phyloP scores from a whole-genome alignment of 2,329 filamentous ascomycete genomes.

The Rhynchosporium graminicola region DNA sequence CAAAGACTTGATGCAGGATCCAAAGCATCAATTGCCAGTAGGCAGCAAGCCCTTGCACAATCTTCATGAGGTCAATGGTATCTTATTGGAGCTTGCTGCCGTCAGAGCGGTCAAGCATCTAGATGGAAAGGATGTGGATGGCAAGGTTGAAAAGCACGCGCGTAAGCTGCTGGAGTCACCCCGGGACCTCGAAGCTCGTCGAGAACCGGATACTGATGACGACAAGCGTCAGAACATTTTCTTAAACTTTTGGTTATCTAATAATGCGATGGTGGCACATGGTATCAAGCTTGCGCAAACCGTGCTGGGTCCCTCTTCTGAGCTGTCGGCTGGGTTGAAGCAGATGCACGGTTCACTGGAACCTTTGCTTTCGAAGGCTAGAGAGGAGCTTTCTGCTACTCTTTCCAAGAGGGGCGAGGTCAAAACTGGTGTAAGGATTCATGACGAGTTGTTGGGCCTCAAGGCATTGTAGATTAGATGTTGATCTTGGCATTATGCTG shows the following conservation, averaged over 20 bases:
- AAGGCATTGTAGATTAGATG: neutral
- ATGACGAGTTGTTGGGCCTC: slow-evolving; percentile 19
- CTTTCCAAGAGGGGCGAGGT: neutral
- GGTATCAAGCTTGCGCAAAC: slow-evolving; percentile 45
- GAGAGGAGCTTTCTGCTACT: slow-evolving; percentile 7
- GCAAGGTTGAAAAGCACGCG: slow-evolving; percentile 45
- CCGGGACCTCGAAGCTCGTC: slow-evolving; percentile 26
- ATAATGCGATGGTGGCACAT: slow-evolving; percentile 42
- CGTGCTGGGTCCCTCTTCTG: slow-evolving; percentile 34
- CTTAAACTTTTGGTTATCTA: slow-evolving; percentile 14
- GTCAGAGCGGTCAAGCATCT: slow-evolving; percentile 44
- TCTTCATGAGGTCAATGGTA: slow-evolving; percentile 44
- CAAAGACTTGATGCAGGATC: slow-evolving; percentile 36
- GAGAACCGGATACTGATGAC: slow-evolving; percentile 12
- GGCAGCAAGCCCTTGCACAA: slow-evolving; percentile 35
- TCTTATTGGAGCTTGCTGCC: slow-evolving; percentile 48
- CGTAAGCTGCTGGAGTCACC: slow-evolving; percentile 31
- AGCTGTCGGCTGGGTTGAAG: slow-evolving; percentile 24
- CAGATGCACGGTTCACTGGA: slow-evolving; percentile 19
- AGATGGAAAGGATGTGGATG: slow-evolving; percentile 44
- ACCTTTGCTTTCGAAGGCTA: slow-evolving; percentile 2
- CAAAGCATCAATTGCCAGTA: slow-evolving; percentile 26
- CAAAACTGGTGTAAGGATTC: slow-evolving; percentile 11
- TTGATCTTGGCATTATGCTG: neutral
- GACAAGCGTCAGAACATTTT: no score